Base-by-base conservation (phyloP, 2,329 filamentous ascomycete species). In the Rhinocladiella mackenziei region DNA sequence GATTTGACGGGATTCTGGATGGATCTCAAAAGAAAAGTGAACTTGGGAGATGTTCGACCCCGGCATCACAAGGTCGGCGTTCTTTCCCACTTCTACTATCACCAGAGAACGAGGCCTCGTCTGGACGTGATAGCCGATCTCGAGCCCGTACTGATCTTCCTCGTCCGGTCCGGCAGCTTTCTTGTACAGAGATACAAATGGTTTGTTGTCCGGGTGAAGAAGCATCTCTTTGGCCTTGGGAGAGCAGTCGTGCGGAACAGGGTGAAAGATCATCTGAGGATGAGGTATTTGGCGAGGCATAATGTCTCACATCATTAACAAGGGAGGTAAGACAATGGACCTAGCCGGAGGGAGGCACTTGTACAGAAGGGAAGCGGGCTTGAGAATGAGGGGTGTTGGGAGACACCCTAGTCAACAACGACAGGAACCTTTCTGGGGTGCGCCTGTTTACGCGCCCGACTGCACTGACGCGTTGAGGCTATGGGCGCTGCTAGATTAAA, bases 241-340 rank as follows among this genome's bases (percentile, higher is more conserved):
- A 37, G 40, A 43, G 11, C 20, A 11, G 14, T 31, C 8, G 10
- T 38, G 3, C 18, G 40, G 40, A 38, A 43, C 33, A 38, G 38
- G 40, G 25, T 43, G 30, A 20, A 35, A 43, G 40, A 43, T 23
- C 33, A 32, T 37, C 31, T 43, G 40, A 5, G 40, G 40, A 28
- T 43, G 40, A 37, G 40, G 40, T 29, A 25, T 38, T 38, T 38
- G 17, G 33, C 40, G 40, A 37, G 33, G 33, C 40, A 43, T 43
- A 15, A 33, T 31, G 13, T 41, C 38, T 8, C 30, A 41, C 25
- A 20, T 41, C n/a, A n/a, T 41, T 15, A 41, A 11, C 2, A 32
- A 32, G 29, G 14, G 29, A 32, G 14, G 29, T 11, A 32, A 32
- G 14, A 15, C 7, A 7, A 31, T 6, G 7, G 14, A 15, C 10